These are phyloP conservation scores for Caloboletus inedulis DNA, from an alignment of 1,284 basidiomycete species.

Conservation along the genomic window DNA sequence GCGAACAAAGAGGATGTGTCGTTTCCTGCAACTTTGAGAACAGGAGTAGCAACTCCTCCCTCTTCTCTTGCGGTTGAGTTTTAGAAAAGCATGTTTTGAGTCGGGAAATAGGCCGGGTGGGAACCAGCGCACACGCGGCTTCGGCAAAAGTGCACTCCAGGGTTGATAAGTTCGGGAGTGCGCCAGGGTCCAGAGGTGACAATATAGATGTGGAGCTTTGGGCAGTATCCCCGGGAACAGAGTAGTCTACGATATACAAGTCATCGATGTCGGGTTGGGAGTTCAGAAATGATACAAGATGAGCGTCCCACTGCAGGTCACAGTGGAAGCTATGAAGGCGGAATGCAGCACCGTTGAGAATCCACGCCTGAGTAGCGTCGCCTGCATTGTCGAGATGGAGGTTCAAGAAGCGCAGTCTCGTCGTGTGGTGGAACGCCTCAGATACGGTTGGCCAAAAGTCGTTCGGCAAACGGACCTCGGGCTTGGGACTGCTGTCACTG, in stretches of 20 bases:
- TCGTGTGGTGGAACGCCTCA: constrained; percentile 43
- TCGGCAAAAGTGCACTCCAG: constrained; percentile 66
- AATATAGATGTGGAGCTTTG: constrained; percentile 4
- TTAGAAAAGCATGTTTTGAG: constrained; percentile 68
- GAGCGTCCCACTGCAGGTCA: constrained; percentile 59
- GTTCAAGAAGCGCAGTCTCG: constrained; percentile 49
- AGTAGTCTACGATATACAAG: constrained; percentile 58
- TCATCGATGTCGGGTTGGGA: constrained; percentile 49
- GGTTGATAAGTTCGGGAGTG: constrained; percentile 47
- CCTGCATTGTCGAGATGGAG: constrained; percentile 37
- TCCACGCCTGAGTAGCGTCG: constrained; percentile 49
- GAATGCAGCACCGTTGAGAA: constrained; percentile 47
- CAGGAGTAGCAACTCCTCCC: constrained; percentile 47
- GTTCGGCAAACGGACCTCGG: constrained; percentile 26
- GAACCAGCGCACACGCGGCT: constrained; percentile 54
- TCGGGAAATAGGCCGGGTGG: constrained; percentile 52
- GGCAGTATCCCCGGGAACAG: constrained; percentile 24
- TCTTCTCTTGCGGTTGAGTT: constrained; percentile 45
- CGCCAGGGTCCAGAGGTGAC: constrained; percentile 30
- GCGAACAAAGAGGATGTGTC: constrained; percentile 41
- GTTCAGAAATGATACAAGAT: constrained; percentile 54
- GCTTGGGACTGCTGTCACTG: not conserved
- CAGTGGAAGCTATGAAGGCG: constrained; percentile 57
- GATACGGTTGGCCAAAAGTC: constrained; percentile 51
- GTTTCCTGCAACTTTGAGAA: constrained; percentile 45